A percentile compares a stretch with the other conserved stretches of the same genome.
These are phyloP conservation scores for Lentithecium fluviatile DNA, from an alignment of 495 filamentous ascomycete genomes.

Conservation along the genomic window DNA sequence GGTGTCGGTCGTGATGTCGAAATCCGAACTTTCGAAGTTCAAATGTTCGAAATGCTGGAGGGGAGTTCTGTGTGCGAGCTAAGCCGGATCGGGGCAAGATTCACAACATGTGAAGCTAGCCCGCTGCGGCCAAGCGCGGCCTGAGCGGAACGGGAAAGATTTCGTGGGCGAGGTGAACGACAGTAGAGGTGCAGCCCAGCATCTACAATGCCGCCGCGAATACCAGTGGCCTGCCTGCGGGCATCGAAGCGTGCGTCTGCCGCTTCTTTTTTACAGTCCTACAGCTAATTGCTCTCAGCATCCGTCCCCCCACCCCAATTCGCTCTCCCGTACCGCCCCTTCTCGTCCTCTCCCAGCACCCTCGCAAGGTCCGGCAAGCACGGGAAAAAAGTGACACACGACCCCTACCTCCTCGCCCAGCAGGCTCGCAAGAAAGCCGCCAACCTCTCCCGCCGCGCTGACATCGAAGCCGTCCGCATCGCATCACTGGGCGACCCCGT, in stretches of 20 bases:
- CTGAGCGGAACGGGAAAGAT: too few species aligned
- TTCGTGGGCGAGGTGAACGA: too few species aligned
- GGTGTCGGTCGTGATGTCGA: constrained; percentile 33
- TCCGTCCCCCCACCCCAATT: constrained; percentile 7
- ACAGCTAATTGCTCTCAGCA: constrained; percentile 12
- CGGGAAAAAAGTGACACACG: constrained; percentile 52
- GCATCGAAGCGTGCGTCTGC: constrained; percentile 57
- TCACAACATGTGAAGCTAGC: neutral
- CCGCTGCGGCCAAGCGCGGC: neutral
- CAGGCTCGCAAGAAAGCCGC: constrained; percentile 74
- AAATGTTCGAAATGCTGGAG: constrained; percentile 46
- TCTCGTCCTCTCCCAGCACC: constrained; percentile 45
- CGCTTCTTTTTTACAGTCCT: neutral
- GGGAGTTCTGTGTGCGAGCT: neutral
- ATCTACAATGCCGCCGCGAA: constrained; percentile 69
- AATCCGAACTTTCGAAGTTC: constrained; percentile 31
- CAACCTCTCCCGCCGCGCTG: constrained; percentile 70
- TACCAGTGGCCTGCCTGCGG: constrained; percentile 63
- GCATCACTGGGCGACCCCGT: constrained; percentile 71
- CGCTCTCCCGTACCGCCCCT: constrained; percentile 46
- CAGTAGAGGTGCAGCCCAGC: neutral
- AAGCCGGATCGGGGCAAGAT: neutral
- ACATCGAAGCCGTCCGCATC: constrained; percentile 61
- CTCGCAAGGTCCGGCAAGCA: constrained; percentile 20
- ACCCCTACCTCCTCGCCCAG: constrained; percentile 69